These are phyloP conservation scores for Suillus variegatus DNA, from an alignment of 768 basidiomycete species.

Conservation along the genomic window DNA sequence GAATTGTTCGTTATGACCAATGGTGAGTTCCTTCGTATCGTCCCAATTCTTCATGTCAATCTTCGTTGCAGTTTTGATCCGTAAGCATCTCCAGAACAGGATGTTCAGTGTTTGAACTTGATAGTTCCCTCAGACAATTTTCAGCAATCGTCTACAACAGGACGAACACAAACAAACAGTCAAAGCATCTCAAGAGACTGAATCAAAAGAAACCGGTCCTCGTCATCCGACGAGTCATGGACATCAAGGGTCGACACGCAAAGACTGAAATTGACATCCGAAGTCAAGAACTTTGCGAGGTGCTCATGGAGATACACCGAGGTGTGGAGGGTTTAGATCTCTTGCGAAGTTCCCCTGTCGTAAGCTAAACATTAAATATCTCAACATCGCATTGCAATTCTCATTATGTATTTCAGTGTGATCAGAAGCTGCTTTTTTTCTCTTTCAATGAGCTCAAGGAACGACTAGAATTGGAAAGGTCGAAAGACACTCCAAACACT, in stretches of 20 bases:
- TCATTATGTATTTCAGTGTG: not conserved
- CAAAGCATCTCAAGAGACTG: not conserved
- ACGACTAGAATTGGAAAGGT: not conserved
- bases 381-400: not conserved
- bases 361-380: not conserved
- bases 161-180: not conserved
- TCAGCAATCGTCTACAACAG: not conserved
- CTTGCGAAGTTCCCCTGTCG: not conserved
- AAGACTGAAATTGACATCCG: not conserved
- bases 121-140: not conserved
- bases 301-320: not conserved
- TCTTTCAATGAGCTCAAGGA: constrained; percentile 1
- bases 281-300: not conserved
- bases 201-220: not conserved
- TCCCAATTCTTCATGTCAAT: not conserved
- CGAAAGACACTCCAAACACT: not conserved
- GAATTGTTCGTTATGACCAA: not conserved
- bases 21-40: not conserved
- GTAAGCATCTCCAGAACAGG: not conserved
- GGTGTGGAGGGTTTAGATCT: not conserved
- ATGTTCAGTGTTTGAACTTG: not conserved
- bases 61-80: not conserved
- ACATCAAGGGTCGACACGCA: not conserved
- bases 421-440: not conserved
- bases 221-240: not conserved